Base-by-base conservation (phyloP, 352 stramenopile species). In the Phytophthora syringae region DNA sequence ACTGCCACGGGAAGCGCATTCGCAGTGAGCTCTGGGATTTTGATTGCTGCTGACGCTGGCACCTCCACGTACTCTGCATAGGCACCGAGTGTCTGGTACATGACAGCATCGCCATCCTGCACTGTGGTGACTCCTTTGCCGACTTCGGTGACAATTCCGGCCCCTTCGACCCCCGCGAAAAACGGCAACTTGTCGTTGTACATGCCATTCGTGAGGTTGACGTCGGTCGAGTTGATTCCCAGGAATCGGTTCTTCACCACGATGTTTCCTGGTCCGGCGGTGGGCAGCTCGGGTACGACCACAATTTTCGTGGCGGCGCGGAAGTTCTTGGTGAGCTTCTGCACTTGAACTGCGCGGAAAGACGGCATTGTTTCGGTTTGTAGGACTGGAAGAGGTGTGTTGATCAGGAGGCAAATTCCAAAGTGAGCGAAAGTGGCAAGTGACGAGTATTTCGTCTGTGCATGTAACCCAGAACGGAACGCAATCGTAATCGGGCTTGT, bases 31-130 rank as follows among this genome's bases (percentile, higher is more conserved):
- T 56, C 25, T 0, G 76, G 66, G 9, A 76, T 51, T 9, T 71
- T 67, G 36, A 83, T 70, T 15, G 67, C 52, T 11, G 50, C 53
- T 1, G 52, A 44, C 1, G 49, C 62, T 2, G 62, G 51, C 16
- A 88, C 72, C 22, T 80, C 69, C 16, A 67, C 60, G 51, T 83
- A 86, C 51, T 88, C 79, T 22, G 76, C 67, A 21, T 82, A 88
- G 1, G 76, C 76, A 6, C 76, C 77, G n/a, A 82, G 28, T 39
- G 80, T 70, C 20, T 55, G 59, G 67, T 73, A 82, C 25, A 66
- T 69, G 32, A 77, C 56, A 1, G 66, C 66, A 45, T 76, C 66
- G 12, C 74, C 70, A 10, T 73, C 64, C 9, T 67, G 39, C 27
- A 77, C 59, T 12, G 62, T 61, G 5, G 48, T 55, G 25, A 82